Base-by-base conservation (phyloP, 805 yeast species). In the Yamadazyma paraphyllophila region DNA sequence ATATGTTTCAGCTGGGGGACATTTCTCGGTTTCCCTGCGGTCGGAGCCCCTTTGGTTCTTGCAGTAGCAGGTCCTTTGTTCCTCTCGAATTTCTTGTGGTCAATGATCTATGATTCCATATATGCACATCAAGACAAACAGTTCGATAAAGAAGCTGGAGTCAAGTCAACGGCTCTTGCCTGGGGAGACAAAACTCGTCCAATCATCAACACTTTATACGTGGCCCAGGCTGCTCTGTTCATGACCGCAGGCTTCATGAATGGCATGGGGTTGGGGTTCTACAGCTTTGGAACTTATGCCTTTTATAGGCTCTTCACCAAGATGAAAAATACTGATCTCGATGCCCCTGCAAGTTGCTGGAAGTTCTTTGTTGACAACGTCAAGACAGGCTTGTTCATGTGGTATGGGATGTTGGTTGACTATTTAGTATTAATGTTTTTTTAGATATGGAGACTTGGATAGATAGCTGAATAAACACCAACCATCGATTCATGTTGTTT, bases 41-140 rank as follows among this genome's bases (percentile, higher is more conserved):
- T 94, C 81, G 96, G 95, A 0, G 80, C 92, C 3, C 70, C 75
- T 1, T 77, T 92, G 77, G 78, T 85, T 56, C 74, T 80, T 71
- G 67, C 81, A 8, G 85, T 89, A 4, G 91, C 91, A 81, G 68
- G 80, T 2, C 88, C 97, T 0, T 69, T 94, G 40, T 88, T 84
- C 57, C 61, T 81, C 2, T 80, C 96, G 13, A 82, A 89, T 38
- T 85, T 83, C 59, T 74, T 84, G 45, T 94, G 99, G 99, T 84
- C 96, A 54, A 88, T 94, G 91, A 83, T 83, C 43, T 94, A 94
- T 66, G 99, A 94, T 64, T 89, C 99, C 2, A 80, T 94, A 33
- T 94, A 94, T 63, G 99, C 99, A 0, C 99, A 94, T 62, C 99
- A 94, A 68, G 99, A 94, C 66, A 94, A 94, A 67, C 67, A 64